Percentiles rank a stretch among this genome's conserved stretches.
phyloP scores from a whole-genome alignment of 768 basidiomycete species.

The Russula sp. region DNA sequence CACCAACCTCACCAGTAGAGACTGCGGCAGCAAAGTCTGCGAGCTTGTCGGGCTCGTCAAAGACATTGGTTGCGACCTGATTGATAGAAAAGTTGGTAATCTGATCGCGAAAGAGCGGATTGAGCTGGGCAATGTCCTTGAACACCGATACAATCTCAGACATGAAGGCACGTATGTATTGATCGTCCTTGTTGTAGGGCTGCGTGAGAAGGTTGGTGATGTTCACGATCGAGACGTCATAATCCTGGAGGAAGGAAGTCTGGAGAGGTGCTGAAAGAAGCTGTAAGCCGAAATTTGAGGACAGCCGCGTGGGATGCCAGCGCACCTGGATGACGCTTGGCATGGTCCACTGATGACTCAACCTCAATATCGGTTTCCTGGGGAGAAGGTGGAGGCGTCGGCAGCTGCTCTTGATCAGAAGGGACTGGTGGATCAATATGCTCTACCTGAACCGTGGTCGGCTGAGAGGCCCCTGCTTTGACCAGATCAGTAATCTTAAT shows the following conservation, averaged over 20 bases:
- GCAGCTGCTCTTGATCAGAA: conserved; percentile 40
- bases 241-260: conserved; percentile 77
- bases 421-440: conserved; percentile 26
- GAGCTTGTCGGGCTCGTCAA: conserved; percentile 95
- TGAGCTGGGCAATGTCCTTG: conserved; percentile 96
- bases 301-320: background rate
- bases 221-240: conserved; percentile 80
- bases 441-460: conserved; percentile 31
- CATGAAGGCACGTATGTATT: conserved; percentile 93
- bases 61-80: conserved; percentile 87
- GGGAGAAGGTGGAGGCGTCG: conserved; percentile 38
- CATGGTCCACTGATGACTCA: conserved; percentile 5
- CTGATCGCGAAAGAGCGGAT: conserved; percentile 96
- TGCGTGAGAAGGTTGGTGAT: conserved; percentile 77
- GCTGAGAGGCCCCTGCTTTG: conserved; percentile 45
- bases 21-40: conserved; percentile 98
- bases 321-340: conserved; percentile 19
- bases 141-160: conserved; percentile 94
- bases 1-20: conserved; percentile 83
- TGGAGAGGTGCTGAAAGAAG: conserved; percentile 50
- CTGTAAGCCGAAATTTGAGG: conserved; percentile 7
- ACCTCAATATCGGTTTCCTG: conserved; percentile 4
- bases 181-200: conserved; percentile 87
- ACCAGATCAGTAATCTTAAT: conserved; percentile 85
- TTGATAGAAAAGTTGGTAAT: conserved; percentile 95